These are phyloP conservation scores for Fusarium sp. DNA, from an alignment of 2,329 filamentous ascomycete species.

Conservation along the genomic window DNA sequence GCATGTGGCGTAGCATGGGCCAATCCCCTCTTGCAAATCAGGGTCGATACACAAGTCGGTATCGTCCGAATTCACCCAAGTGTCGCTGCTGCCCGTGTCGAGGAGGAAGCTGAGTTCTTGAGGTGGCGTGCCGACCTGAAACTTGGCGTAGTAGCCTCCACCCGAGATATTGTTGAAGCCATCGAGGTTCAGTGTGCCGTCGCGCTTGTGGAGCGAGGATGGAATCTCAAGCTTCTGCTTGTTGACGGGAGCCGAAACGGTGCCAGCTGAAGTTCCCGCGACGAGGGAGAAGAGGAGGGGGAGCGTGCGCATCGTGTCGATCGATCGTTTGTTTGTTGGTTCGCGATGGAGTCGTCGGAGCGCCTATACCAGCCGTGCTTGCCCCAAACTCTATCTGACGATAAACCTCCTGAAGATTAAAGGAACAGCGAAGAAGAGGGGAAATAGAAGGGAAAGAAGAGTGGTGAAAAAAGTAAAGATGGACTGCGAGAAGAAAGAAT, in stretches of 20 bases:
- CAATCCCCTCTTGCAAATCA: slow-evolving; percentile 47
- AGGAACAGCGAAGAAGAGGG: neutral
- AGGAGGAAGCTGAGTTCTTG: slow-evolving; percentile 63
- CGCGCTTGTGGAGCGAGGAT: slow-evolving; percentile 38
- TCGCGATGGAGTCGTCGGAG: neutral
- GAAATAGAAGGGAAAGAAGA: neutral
- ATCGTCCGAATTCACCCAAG: slow-evolving; percentile 65
- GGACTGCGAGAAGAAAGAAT: neutral
- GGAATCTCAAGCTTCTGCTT: slow-evolving; percentile 23
- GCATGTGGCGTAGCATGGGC: slow-evolving; percentile 50
- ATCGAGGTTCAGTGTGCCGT: slow-evolving; percentile 46
- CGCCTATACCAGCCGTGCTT: neutral
- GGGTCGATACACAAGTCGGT: slow-evolving; percentile 65
- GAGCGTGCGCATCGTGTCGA: slow-evolving; percentile 29
- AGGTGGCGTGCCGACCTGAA: slow-evolving; percentile 65
- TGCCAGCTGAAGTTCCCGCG: slow-evolving; percentile 39
- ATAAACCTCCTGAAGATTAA: neutral
- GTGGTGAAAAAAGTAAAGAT: neutral
- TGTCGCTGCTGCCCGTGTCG: slow-evolving; percentile 70
- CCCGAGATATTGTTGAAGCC: slow-evolving; percentile 62
- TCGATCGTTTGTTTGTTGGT: neutral
- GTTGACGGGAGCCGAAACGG: slow-evolving; percentile 35
- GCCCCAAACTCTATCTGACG: neutral
- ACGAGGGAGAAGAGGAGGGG: slow-evolving; percentile 32
- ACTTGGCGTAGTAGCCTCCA: slow-evolving; percentile 64